These are phyloP conservation scores for Spathaspora passalidarum DNA, from an alignment of 805 yeast genomes.

Conservation along the genomic window DNA sequence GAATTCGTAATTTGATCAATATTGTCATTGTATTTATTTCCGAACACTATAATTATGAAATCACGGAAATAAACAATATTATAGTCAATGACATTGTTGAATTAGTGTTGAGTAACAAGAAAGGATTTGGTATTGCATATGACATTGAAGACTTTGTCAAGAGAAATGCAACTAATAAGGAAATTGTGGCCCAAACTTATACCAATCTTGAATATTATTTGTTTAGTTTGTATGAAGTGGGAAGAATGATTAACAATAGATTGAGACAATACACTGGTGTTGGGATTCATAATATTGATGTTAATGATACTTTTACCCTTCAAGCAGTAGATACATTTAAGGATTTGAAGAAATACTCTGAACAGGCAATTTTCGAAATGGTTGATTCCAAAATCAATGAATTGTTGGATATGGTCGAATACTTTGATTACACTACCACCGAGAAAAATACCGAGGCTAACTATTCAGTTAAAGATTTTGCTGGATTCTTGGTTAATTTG, in stretches of 20 bases:
- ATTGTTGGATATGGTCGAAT: constrained; percentile 79
- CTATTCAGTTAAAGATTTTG: constrained; percentile 75
- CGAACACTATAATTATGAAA: constrained; percentile 61
- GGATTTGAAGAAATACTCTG: constrained; percentile 66
- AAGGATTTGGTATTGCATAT: constrained; percentile 55
- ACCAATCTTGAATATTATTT: constrained; percentile 86
- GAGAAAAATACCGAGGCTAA: constrained; percentile 59
- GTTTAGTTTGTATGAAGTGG: constrained; percentile 68
- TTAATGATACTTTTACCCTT: constrained; percentile 36
- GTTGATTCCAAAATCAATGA: constrained; percentile 79
- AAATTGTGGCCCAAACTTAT: constrained; percentile 83
- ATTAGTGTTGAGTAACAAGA: constrained; percentile 50
- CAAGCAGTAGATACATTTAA: constrained; percentile 55
- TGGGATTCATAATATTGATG: constrained; percentile 39
- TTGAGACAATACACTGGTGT: constrained; percentile 37
- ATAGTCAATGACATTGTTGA: constrained; percentile 65
- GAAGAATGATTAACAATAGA: constrained; percentile 38
- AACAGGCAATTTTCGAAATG: constrained; percentile 74
- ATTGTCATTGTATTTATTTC: constrained; percentile 64
- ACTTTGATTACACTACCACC: constrained; percentile 70
- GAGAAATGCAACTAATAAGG: constrained; percentile 73
- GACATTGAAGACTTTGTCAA: constrained; percentile 55
- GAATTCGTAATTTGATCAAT: constrained; percentile 61
- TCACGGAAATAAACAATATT: constrained; percentile 54
- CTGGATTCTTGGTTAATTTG: constrained; percentile 79